Percentiles rank a stretch among this genome's conserved stretches.
Conservation (phyloP, 768 basidiomycete species). For the Trametopsis cervina region DNA sequence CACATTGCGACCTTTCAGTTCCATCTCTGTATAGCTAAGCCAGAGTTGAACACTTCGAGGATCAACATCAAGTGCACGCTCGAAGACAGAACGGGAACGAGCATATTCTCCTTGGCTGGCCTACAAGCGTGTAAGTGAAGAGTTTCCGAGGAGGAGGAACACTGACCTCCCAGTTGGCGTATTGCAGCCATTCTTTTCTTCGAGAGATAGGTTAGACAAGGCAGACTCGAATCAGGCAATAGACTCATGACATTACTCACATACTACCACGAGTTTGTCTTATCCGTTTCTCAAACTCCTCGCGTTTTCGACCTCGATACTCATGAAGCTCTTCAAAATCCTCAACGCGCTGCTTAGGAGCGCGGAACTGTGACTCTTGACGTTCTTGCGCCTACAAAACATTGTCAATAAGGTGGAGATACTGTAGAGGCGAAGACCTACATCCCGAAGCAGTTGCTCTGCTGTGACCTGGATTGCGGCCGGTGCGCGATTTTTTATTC, state of each 20-base stretch:
- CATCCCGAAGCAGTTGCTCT: slow-evolving; percentile 95
- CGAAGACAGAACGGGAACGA: slow-evolving; percentile 90
- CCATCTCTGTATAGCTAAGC: slow-evolving; percentile 95
- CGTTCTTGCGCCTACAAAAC: slow-evolving; percentile 90
- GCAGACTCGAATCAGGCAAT: not conserved
- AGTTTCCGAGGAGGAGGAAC: not conserved
- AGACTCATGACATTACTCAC: slow-evolving; percentile 32
- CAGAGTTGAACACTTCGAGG: slow-evolving; percentile 85
- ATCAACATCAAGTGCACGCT: slow-evolving; percentile 95
- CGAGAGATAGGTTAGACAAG: not conserved
- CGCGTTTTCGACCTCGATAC: slow-evolving; percentile 86
- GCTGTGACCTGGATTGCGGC: slow-evolving; percentile 96
- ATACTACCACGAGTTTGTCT: slow-evolving; percentile 75
- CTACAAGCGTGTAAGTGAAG: slow-evolving; percentile 27
- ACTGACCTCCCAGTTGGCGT: slow-evolving; percentile 78
- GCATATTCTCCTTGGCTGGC: slow-evolving; percentile 96
- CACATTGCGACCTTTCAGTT: slow-evolving; percentile 95
- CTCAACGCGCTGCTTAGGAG: slow-evolving; percentile 92
- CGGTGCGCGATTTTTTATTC: slow-evolving; percentile 94
- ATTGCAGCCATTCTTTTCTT: slow-evolving; percentile 84
- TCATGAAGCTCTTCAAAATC: slow-evolving; percentile 91
- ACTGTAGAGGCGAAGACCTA: slow-evolving; percentile 22
- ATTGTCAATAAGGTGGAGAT: slow-evolving; percentile 4
- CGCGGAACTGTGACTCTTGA: slow-evolving; percentile 86
- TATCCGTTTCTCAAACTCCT: slow-evolving; percentile 90